Evolutionary conservation across 2,329 filamentous ascomycete genomes (phyloP).

Genomic region (Alternaria angustiovoidea): DNA sequence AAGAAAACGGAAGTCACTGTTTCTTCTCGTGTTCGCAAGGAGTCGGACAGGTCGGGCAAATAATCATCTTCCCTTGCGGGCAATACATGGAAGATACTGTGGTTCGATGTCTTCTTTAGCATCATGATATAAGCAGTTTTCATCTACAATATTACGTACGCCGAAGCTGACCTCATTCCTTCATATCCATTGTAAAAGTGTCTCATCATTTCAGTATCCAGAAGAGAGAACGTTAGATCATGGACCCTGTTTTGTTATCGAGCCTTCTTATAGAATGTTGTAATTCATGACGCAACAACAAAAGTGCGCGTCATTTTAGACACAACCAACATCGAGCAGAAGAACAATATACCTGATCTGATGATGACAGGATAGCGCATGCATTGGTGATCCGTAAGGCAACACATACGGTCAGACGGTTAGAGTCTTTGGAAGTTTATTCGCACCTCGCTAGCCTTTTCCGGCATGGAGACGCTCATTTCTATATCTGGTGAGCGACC

Average conservation of each 20-base stretch:
- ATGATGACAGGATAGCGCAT: neutral
- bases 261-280: neutral
- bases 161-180: neutral
- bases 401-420: neutral
- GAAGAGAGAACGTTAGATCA: neutral
- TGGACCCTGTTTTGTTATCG: neutral
- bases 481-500: neutral
- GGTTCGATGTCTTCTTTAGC: neutral
- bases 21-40: neutral
- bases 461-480: neutral
- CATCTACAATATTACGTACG: neutral
- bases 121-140: neutral
- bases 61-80: neutral
- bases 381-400: neutral
- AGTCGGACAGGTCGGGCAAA: neutral
- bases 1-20: constrained; percentile 17
- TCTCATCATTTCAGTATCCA: too few relatives aligned
- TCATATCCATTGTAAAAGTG: neutral
- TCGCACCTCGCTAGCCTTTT: neutral
- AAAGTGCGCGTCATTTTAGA: neutral
- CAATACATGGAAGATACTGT: neutral
- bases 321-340: neutral
- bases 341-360: neutral
- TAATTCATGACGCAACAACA: neutral
- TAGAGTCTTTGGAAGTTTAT: neutral